These are phyloP conservation scores for Leishmania gerbilli DNA, from an alignment of 208 protist genomes.

Conservation along the genomic window DNA sequence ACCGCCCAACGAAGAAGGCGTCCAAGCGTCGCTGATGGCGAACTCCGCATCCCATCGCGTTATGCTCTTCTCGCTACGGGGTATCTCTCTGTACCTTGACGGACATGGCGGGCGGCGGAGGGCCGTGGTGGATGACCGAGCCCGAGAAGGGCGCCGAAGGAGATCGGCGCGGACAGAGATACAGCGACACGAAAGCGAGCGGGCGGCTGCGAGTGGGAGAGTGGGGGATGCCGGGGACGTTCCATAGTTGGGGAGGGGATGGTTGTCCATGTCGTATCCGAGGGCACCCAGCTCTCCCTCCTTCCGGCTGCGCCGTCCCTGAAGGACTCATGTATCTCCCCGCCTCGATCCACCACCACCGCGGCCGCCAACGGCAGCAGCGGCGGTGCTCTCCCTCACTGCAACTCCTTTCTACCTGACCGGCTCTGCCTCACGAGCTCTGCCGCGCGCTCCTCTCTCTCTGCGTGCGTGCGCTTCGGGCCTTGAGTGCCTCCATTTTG, in stretches of 20 bases:
- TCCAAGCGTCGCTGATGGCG: slow-evolving; percentile 31
- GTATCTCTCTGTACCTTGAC: background rate
- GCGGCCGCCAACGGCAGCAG: background rate
- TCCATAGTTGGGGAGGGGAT: background rate
- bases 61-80: background rate
- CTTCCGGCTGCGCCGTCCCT: background rate
- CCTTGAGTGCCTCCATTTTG: background rate
- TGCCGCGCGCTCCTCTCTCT: background rate
- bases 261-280: background rate
- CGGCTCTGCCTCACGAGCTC: background rate
- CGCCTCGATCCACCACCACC: background rate
- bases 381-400: background rate
- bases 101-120: background rate
- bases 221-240: background rate
- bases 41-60: background rate
- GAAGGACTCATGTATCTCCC: background rate
- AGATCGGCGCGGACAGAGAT: background rate
- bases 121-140: background rate
- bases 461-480: background rate
- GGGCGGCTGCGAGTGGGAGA: background rate
- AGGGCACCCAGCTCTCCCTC: background rate
- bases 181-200: background rate
- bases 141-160: background rate
- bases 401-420: background rate
- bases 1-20: slow-evolving; percentile 67